Evolutionary conservation across 108 stramenopile genomes (phyloP).

Genomic region (Nitzschia palea): DNA sequence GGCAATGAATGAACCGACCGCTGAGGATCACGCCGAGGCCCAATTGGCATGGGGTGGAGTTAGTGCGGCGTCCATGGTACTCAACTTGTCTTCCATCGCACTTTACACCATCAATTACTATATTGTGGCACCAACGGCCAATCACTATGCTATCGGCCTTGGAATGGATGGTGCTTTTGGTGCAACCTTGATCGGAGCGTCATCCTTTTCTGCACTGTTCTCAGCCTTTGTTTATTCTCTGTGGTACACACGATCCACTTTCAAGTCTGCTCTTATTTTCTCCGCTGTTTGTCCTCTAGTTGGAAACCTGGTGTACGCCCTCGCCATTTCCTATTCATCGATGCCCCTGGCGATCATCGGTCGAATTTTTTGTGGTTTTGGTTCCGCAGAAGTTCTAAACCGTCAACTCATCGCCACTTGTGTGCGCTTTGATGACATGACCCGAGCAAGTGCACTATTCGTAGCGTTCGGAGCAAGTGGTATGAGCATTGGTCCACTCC

Average conservation of each 20-base stretch:
- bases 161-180: slow-evolving; percentile 52
- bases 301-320: slow-evolving; percentile 61
- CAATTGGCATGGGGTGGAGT: slow-evolving; percentile 52
- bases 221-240: slow-evolving; percentile 65
- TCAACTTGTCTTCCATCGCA: slow-evolving; percentile 60
- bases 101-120: slow-evolving; percentile 76
- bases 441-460: slow-evolving; percentile 65
- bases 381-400: slow-evolving; percentile 62
- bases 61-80: slow-evolving; percentile 39
- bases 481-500: slow-evolving; percentile 69
- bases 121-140: slow-evolving; percentile 68
- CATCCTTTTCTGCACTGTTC: slow-evolving; percentile 63
- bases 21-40: neutral
- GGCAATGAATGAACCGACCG: neutral
- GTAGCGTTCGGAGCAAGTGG: slow-evolving; percentile 63
- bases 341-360: slow-evolving; percentile 56
- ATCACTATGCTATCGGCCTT: slow-evolving; percentile 53
- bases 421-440: slow-evolving; percentile 52
- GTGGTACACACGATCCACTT: slow-evolving; percentile 63
- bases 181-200: slow-evolving; percentile 58
- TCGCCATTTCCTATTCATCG: slow-evolving; percentile 54
- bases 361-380: slow-evolving; percentile 67
- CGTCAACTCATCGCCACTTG: slow-evolving; percentile 64
- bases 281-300: slow-evolving; percentile 51
- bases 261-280: slow-evolving; percentile 54